phyloP scores from a whole-genome alignment of 192 early-diverging fungal genomes.

The Coemansia sp. region DNA sequence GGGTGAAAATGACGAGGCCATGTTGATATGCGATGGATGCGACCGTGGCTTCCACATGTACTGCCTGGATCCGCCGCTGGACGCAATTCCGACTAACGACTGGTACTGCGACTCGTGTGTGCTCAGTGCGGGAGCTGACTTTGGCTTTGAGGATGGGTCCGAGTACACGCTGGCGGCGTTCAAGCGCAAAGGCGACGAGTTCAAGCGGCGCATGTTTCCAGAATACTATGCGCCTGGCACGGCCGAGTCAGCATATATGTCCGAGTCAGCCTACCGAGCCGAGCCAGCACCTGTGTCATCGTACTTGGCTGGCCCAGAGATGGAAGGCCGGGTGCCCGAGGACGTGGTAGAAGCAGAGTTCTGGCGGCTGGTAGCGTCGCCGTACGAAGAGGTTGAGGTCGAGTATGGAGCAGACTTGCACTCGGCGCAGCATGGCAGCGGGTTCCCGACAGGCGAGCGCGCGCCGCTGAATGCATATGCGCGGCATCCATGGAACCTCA shows the following conservation, averaged over 20 bases:
- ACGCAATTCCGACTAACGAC: slow-evolving; percentile 60
- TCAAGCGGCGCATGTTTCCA: slow-evolving; percentile 77
- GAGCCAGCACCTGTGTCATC: background rate
- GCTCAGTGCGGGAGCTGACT: slow-evolving; percentile 75
- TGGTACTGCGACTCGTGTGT: slow-evolving; percentile 92
- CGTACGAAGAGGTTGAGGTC: slow-evolving; percentile 86
- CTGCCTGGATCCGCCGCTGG: slow-evolving; percentile 73
- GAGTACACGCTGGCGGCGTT: slow-evolving; percentile 78
- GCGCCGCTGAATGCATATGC: slow-evolving; percentile 68
- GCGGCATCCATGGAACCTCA: slow-evolving; percentile 82
- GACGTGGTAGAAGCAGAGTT: slow-evolving; percentile 87
- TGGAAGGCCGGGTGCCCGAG: slow-evolving; percentile 61
- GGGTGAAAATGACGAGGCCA: slow-evolving; percentile 60
- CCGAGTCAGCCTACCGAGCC: background rate
- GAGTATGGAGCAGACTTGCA: slow-evolving; percentile 97
- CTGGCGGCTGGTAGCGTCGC: slow-evolving; percentile 85
- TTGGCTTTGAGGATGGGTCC: slow-evolving; percentile 90
- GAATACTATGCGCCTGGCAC: slow-evolving; percentile 39
- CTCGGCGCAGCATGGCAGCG: slow-evolving; percentile 87
- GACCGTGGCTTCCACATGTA: slow-evolving; percentile 79
- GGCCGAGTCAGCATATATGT: background rate
- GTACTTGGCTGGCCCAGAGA: slow-evolving; percentile 18
- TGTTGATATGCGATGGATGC: slow-evolving; percentile 88
- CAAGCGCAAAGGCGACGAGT: slow-evolving; percentile 72
- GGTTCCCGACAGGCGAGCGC: slow-evolving; percentile 75